A percentile compares a stretch with the other conserved stretches of the same genome.
Evolutionary conservation across 1,139 yeast species (phyloP).

Genomic region (Komagataea norvegica): DNA sequence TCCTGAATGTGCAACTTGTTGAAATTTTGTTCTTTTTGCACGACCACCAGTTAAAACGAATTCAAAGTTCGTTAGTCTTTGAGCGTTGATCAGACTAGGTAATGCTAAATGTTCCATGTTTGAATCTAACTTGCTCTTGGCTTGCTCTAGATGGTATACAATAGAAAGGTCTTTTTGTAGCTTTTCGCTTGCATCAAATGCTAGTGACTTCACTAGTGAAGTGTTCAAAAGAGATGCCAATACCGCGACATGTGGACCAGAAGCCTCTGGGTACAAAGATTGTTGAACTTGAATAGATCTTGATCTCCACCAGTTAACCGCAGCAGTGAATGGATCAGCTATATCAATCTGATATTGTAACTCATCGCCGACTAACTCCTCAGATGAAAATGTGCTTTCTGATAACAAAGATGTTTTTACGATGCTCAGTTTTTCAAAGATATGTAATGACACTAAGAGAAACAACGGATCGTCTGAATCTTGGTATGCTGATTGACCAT

Average conservation of each 20-base stretch:
- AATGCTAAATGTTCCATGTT: slow-evolving; percentile 54
- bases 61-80: slow-evolving; percentile 52
- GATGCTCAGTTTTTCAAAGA: slow-evolving; percentile 47
- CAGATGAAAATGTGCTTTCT: slow-evolving; percentile 15
- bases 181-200: slow-evolving; percentile 19
- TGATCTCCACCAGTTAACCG: slow-evolving; percentile 68
- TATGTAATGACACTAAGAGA: slow-evolving; percentile 42
- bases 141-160: slow-evolving; percentile 57
- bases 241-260: slow-evolving; percentile 36
- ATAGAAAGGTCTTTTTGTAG: slow-evolving; percentile 37
- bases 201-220: slow-evolving; percentile 16
- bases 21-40: slow-evolving; percentile 85
- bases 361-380: slow-evolving; percentile 18
- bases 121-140: slow-evolving; percentile 58
- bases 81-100: slow-evolving; percentile 49
- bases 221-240: slow-evolving; percentile 29
- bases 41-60: slow-evolving; percentile 79
- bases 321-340: slow-evolving; percentile 34
- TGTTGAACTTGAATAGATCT: slow-evolving; percentile 60
- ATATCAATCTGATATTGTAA: slow-evolving; percentile 23
- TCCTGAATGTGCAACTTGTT: slow-evolving; percentile 63
- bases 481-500: slow-evolving; percentile 64
- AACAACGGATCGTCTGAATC: slow-evolving; percentile 51
- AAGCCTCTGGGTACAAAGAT: slow-evolving; percentile 56
- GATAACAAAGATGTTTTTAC: slow-evolving; percentile 32